Evolutionary conservation across 2,329 filamentous ascomycete genomes (phyloP), one percentile per base, ranked within the genome.

Genomic region (Colletotrichum caudatum): DNA sequence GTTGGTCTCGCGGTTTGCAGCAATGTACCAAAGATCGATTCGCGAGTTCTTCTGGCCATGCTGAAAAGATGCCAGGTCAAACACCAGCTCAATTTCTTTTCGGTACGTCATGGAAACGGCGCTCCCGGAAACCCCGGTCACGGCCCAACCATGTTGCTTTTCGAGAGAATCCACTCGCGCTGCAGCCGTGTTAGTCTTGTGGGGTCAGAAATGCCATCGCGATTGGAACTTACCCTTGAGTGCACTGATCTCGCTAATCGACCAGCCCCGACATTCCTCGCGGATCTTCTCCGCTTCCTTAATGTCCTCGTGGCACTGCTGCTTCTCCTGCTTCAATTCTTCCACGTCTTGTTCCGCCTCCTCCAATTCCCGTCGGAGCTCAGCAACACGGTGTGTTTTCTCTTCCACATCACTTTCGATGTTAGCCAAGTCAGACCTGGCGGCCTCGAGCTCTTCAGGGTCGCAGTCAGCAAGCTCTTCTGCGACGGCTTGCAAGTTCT

Each of bases 261-360:
- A 95, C 92, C 95, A 98, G 50, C 95, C 95, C 64, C 95, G 90
- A 79, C 93, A 97, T 77, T 97, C 93, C 79, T 98, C 94, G 73
- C 93, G 89, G 35, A 97, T 86, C 74, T 90, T 91, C 80, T 98
- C 94, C 0, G 95, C 93, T 76, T 94, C 91, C 70, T 90, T 88
- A 69, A 97, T 98, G 59, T 96, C 93, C 37, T 89, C 87, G 39
- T 92, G 77, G 75, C 88, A 94, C 75, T 90, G 87, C 65, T 90
- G 82, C 79, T 95, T 97, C 76, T 90, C 87, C 70, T 90, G 86
- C 9, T 87, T 84, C 57, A 92, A 86, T 1, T 88, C 84, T 71
- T 90, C 87, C 23, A 95, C 89, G 11, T 86, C 85, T 1, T 85
- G 80, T 73, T 93, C 91, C 44, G 93, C 93, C 56, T 91, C 89